Conservation (phyloP, 2,329 filamentous ascomycete species). For the Calonectria ilicicola region DNA sequence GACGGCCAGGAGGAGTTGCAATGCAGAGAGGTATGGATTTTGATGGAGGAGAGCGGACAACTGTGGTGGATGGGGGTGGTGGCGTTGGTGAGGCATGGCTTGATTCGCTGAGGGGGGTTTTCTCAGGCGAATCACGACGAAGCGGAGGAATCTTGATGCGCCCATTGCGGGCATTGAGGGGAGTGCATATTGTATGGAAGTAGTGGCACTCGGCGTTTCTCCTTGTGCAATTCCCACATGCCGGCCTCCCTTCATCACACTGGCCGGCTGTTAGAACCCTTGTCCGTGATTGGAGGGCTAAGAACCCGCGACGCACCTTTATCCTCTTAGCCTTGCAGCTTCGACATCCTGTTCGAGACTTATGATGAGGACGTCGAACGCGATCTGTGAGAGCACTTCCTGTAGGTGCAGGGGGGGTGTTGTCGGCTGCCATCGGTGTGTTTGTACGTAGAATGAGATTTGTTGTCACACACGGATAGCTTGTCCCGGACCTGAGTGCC, state of each 20-base stretch:
- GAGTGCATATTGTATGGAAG: conserved; percentile 5
- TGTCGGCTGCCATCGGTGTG: neutral
- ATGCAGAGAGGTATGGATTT: neutral
- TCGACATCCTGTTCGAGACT: conserved; percentile 24
- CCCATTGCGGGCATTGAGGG: neutral
- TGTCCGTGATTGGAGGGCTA: neutral
- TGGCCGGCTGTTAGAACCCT: neutral
- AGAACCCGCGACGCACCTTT: conserved; percentile 12
- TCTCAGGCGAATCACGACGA: neutral
- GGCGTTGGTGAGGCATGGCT: neutral
- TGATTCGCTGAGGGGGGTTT: neutral
- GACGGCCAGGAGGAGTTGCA: neutral
- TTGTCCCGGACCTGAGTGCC: neutral
- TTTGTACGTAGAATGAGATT: neutral
- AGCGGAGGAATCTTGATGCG: conserved; percentile 6
- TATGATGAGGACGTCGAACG: conserved; percentile 15
- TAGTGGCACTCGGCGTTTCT: conserved; percentile 14
- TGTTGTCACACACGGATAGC: neutral
- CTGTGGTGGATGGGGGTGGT: neutral
- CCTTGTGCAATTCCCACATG: conserved; percentile 13
- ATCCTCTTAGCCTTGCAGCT: conserved; percentile 20
- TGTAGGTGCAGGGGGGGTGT: neutral
- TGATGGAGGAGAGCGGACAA: neutral
- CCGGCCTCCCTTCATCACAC: conserved; percentile 17
- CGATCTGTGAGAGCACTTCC: neutral